Base-by-base conservation (phyloP, 1,139 yeast genomes). In the Nadsonia commutata region DNA sequence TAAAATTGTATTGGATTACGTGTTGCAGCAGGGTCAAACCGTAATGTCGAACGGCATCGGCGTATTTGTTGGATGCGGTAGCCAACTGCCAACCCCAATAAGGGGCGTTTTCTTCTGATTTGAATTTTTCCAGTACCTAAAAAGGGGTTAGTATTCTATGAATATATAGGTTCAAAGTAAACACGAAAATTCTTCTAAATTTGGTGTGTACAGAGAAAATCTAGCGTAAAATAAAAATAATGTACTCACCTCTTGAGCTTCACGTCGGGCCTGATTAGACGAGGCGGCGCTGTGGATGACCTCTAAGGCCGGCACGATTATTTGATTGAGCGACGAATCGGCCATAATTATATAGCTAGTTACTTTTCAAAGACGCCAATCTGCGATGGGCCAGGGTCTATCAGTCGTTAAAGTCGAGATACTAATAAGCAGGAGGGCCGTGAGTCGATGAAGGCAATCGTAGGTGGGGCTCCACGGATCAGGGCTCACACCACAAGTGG, bases 21-120 rank as follows among this genome's bases (percentile, higher is more conserved):
- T 78, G 69, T 52, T 85, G 86, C 38, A 90, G 64, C 47, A 93
- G 64, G 19, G 90, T 79, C 43, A 90, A 67, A 0, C 98, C 99
- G 59, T 77, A 93, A 59, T 93, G 96, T 49, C 96, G 76, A 18
- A 88, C 86, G 33, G 83, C 78, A 51, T 72, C 74, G 53, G 77
- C 74, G 45, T 74, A 70, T 41, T 76, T 74, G 53, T 75, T 73
- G 49, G 78, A 78, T 40, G 74, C 74, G 7, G 70, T 70, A 1
- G 94, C 90, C 48, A 90, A 68, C 57, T 82, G 88, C 63, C 80
- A 88, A 1, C 98, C 98, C 90, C 95, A 86, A 48, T 67, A 75
- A 0, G 97, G 96, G 37, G 94, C 80, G 57, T 86, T 93, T 13
- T 80, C 83, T 49, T 81, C 78, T 38, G 69, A 64, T 56, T 85